A percentile compares a stretch with the other conserved stretches of the same genome.
These are phyloP conservation scores for Alternaria consortialis DNA, from an alignment of 2,329 filamentous ascomycete species.

Conservation along the genomic window DNA sequence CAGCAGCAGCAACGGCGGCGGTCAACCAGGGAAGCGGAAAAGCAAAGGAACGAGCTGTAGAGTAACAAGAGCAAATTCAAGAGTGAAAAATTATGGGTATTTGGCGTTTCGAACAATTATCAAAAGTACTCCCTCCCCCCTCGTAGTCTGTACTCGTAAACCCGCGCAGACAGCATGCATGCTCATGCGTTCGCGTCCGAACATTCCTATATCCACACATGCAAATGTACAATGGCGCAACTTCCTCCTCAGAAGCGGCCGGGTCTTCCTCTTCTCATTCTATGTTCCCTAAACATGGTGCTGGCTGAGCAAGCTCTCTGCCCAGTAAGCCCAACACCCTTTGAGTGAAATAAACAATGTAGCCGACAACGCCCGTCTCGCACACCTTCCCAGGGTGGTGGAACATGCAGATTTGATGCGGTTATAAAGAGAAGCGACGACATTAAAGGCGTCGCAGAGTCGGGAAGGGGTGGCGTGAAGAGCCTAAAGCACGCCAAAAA, in stretches of 20 bases:
- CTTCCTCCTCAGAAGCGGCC: neutral
- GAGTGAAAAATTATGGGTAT: slow-evolving; percentile 1
- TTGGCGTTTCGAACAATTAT: neutral
- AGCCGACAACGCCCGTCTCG: slow-evolving; percentile 13
- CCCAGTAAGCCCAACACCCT: neutral
- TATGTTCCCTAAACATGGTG: neutral
- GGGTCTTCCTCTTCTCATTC: neutral
- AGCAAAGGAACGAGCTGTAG: neutral
- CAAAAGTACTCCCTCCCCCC: neutral
- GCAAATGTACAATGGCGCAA: neutral
- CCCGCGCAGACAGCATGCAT: neutral
- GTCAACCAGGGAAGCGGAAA: neutral
- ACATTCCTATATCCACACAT: neutral
- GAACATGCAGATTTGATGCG: slow-evolving; percentile 15
- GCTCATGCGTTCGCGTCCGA: neutral
- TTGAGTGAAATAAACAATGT: neutral
- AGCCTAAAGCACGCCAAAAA: slow-evolving; percentile 7
- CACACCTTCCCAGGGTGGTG: slow-evolving; percentile 5
- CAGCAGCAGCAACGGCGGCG: neutral
- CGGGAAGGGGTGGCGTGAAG: neutral
- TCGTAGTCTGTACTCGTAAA: neutral
- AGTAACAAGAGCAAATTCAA: neutral
- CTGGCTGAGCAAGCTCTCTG: neutral
- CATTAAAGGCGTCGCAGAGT: neutral
- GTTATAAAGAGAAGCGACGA: neutral